Evolutionary conservation across 331 rosid species (phyloP).

Genomic region (Ulmus americana): DNA sequence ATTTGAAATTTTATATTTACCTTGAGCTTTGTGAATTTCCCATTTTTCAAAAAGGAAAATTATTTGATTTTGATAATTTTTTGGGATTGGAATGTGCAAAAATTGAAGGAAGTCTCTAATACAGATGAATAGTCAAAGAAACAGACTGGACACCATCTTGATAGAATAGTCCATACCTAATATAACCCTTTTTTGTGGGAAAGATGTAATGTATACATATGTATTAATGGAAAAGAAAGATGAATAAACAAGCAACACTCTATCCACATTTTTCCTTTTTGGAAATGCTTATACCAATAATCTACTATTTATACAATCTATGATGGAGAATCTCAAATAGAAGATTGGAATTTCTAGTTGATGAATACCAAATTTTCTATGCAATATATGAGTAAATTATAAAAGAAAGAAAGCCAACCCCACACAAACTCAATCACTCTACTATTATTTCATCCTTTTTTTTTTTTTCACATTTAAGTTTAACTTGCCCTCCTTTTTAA

Average conservation of each 20-base stretch:
- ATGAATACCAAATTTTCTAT: not conserved
- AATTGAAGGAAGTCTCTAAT: not conserved
- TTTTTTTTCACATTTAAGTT: too few relatives aligned
- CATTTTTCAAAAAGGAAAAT: too few relatives aligned
- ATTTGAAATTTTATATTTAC: not conserved
- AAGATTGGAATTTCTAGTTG: not conserved
- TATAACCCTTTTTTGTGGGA: too few relatives aligned
- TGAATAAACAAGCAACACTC: not conserved
- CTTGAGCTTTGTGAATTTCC: not conserved
- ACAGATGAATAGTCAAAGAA: conserved; percentile 24
- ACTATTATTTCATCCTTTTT: too few relatives aligned
- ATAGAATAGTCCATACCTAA: not conserved
- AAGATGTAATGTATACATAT: too few relatives aligned
- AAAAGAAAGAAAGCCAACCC: too few relatives aligned
- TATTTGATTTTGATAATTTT: not conserved
- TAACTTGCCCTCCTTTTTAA: too few relatives aligned
- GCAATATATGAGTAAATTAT: too few relatives aligned
- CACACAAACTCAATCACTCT: too few relatives aligned
- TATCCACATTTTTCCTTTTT: too few relatives aligned
- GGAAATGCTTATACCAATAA: not conserved
- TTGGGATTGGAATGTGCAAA: not conserved
- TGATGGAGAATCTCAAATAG: not conserved
- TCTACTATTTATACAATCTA: not conserved
- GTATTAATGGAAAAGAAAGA: too few relatives aligned
- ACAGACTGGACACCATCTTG: conserved; percentile 25